Evolutionary conservation across 306 rosid genomes (phyloP).

Genomic region (Cicer bijugum): DNA sequence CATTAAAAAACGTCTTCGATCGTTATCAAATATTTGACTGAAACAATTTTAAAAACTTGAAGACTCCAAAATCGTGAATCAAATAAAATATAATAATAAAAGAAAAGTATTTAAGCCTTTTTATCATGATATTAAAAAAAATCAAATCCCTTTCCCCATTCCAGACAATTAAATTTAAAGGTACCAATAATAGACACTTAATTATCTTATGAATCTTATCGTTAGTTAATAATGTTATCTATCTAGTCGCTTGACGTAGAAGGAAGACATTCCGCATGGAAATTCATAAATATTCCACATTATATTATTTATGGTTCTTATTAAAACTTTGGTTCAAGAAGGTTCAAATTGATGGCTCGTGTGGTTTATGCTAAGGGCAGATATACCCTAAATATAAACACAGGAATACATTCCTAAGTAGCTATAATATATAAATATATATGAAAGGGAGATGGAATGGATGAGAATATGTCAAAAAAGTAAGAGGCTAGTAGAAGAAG

Average conservation of each 20-base stretch:
- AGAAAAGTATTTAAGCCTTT: too few species aligned
- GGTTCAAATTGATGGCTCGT: slow-evolving; percentile 47
- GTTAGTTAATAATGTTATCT: slow-evolving; percentile 26
- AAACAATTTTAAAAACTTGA: too few species aligned
- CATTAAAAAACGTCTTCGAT: too few species aligned
- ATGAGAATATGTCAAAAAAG: slow-evolving; percentile 47
- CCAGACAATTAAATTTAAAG: slow-evolving; percentile 18
- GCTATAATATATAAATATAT: slow-evolving; percentile 39
- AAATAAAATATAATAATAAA: too few species aligned
- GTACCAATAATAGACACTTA: slow-evolving; percentile 36
- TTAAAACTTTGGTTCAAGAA: slow-evolving; percentile 38
- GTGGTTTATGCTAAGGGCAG: slow-evolving; percentile 38
- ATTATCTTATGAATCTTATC: slow-evolving; percentile 48
- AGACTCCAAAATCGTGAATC: too few species aligned
- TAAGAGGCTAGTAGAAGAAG: slow-evolving; percentile 43
- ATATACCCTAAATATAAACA: slow-evolving; percentile 40
- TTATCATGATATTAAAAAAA: not conserved
- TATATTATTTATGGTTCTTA: slow-evolving; percentile 31
- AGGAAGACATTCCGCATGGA: slow-evolving; percentile 45
- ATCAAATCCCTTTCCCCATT: slow-evolving; percentile 3
- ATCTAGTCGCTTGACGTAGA: slow-evolving; percentile 40
- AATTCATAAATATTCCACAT: slow-evolving; percentile 45
- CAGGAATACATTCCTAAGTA: slow-evolving; percentile 47
- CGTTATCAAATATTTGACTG: too few species aligned
- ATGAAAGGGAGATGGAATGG: slow-evolving; percentile 42